Conservation (phyloP, 495 filamentous ascomycete genomes). For the Aspergillus coremiiformis region DNA sequence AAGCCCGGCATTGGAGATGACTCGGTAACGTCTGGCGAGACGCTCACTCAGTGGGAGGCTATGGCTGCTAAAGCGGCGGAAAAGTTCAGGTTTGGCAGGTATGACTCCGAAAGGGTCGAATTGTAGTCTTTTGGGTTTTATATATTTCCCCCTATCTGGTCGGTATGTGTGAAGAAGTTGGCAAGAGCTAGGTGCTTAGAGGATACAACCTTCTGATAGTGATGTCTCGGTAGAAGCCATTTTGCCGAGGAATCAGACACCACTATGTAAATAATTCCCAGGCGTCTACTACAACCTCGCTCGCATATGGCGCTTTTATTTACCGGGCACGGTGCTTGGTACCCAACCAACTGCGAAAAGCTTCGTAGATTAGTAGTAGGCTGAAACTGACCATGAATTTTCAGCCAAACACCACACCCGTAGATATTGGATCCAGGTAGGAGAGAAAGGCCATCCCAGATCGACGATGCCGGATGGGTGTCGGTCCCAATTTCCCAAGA, state of each 20-base stretch:
- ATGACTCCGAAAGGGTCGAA: conserved; percentile 4
- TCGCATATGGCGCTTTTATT: neutral
- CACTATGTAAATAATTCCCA: neutral
- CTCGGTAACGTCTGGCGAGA: conserved; percentile 7
- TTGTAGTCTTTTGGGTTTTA: neutral
- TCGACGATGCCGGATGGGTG: too few species aligned
- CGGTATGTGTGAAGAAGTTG: neutral
- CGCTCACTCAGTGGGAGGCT: conserved; percentile 15
- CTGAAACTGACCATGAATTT: too few species aligned
- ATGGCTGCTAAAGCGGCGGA: conserved; percentile 22
- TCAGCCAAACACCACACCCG: too few species aligned
- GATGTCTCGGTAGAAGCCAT: too few species aligned
- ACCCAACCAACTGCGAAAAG: neutral
- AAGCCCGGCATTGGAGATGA: conserved; percentile 28
- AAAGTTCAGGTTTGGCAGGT: conserved; percentile 7
- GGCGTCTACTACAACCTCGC: neutral
- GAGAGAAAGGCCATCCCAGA: too few species aligned
- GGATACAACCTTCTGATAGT: too few species aligned
- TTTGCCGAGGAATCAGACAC: neutral
- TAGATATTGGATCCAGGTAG: too few species aligned
- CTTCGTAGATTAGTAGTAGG: too few species aligned
- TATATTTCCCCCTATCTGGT: neutral
- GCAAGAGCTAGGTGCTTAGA: too few species aligned
- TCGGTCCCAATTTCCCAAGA: too few species aligned
- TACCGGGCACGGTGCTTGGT: neutral